Evolutionary conservation across 2,329 filamentous ascomycete genomes (phyloP).

Genomic region (Colletotrichum tropicicola): DNA sequence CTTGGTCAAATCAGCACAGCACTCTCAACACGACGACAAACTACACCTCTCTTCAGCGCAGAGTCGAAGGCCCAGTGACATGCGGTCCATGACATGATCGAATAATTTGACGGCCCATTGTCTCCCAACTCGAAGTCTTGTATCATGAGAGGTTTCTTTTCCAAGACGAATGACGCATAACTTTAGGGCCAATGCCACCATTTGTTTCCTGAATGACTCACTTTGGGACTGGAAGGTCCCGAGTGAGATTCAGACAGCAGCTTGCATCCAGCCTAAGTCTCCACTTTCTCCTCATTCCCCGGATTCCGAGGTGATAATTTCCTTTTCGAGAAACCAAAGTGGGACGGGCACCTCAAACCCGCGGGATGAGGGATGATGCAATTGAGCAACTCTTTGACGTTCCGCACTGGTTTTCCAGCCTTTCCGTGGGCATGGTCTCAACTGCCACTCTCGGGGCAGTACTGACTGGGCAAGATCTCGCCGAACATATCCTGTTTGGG

Average conservation of each 20-base stretch:
- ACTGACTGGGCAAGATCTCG: not conserved
- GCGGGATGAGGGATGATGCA: slow-evolving; percentile 18
- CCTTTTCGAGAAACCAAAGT: not conserved
- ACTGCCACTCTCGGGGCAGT: not conserved
- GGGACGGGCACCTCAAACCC: not conserved
- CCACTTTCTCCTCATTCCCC: not conserved
- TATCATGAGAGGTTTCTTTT: too few species aligned
- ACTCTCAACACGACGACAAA: not conserved
- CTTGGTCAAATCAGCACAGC: not conserved
- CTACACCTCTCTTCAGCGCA: not conserved
- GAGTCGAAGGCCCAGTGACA: not conserved
- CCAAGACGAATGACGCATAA: not conserved
- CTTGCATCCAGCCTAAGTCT: not conserved
- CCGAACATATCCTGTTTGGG: not conserved
- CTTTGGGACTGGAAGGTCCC: not conserved
- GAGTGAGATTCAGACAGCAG: not conserved
- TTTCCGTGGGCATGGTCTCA: not conserved
- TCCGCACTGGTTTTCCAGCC: not conserved
- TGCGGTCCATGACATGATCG: too few species aligned
- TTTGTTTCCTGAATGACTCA: not conserved
- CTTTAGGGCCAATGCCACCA: not conserved
- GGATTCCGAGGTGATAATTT: slow-evolving; percentile 14
- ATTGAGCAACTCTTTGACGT: not conserved
- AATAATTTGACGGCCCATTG: too few species aligned
- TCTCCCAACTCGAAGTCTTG: too few species aligned